Conservation (phyloP, 148 eudicot genomes). For the Mesembryanthemum crystallinum region DNA sequence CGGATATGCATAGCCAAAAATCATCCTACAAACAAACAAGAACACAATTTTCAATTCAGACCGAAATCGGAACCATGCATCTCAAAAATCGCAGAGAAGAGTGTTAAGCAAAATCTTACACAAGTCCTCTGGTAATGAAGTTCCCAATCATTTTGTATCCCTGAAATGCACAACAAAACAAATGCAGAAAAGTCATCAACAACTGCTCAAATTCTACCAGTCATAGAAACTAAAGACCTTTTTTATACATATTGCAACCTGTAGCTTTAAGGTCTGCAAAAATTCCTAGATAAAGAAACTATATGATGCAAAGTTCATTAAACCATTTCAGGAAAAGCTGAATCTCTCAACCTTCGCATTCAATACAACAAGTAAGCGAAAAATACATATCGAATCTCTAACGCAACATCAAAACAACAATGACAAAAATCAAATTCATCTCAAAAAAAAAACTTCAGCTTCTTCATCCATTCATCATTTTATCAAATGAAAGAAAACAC, state of each 20-base stretch:
- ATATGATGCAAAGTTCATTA: neutral
- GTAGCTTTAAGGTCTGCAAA: neutral
- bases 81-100: neutral
- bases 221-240: neutral
- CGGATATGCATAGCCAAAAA: constrained; percentile 89
- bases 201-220: neutral
- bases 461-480: no score
- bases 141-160: constrained; percentile 80
- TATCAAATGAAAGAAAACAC: no score
- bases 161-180: constrained; percentile 38
- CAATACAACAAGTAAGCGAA: neutral
- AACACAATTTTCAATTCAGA: neutral
- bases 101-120: constrained; percentile 43
- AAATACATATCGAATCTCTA: neutral
- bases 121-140: constrained; percentile 77
- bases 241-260: neutral
- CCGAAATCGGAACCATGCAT: neutral
- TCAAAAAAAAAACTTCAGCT: no score
- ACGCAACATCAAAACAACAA: no score
- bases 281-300: no score
- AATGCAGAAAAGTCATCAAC: neutral
- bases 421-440: no score
- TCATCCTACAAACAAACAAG: constrained; percentile 56
- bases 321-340: neutral
- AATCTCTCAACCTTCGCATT: neutral